Base-by-base conservation (phyloP, 2,329 filamentous ascomycete species). In the Ceratocystis eucalypticola region DNA sequence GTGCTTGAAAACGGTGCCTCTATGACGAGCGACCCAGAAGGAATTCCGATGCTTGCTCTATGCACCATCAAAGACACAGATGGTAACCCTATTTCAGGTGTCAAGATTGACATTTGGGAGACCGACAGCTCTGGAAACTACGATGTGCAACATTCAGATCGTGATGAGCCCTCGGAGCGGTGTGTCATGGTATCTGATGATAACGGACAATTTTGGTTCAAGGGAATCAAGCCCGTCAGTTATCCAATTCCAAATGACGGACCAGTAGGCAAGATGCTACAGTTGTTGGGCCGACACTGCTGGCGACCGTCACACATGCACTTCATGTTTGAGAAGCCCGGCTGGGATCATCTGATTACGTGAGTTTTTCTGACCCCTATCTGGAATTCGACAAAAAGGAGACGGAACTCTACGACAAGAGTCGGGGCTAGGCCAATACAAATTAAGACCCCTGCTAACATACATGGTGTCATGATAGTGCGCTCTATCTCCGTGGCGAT, bases 241-340 rank as follows among this genome's bases (percentile, higher is more conserved):
- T 96, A 96, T 75, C 87, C 89, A 0, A 94, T 95, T 71, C 89
- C 90, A 1, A 81, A 89, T 71, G 90, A 96, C 75, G 89, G 89
- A 7, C 91, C 91, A 0, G 90, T 96, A 0, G 91, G 89, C 0
- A 83, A 85, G 75, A 73, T 94, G 70, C 76, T 94, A 71, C 76
- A 78, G 73, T 74, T 77, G 71, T 73, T 94, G 71, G 80, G 82
- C n/a, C 78, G 90, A n/a, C 90, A 94, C 76, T 84, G 85, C 66
- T 92, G 85, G 77, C 77, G 90, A 64, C 90, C 89, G 1, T 83
- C 85, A 22, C 89, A 94, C 74, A 83, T 93, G 80, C 89, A 94
- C 75, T 94, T 94, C 72, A 94, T 95, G 88, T 91, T 96, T 76
- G 84, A 87, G 73, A 91, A 90, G 78, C 75, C 80, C 44, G 88